Conservation (phyloP, 768 basidiomycete genomes). For the Tubosaeta sp. region DNA sequence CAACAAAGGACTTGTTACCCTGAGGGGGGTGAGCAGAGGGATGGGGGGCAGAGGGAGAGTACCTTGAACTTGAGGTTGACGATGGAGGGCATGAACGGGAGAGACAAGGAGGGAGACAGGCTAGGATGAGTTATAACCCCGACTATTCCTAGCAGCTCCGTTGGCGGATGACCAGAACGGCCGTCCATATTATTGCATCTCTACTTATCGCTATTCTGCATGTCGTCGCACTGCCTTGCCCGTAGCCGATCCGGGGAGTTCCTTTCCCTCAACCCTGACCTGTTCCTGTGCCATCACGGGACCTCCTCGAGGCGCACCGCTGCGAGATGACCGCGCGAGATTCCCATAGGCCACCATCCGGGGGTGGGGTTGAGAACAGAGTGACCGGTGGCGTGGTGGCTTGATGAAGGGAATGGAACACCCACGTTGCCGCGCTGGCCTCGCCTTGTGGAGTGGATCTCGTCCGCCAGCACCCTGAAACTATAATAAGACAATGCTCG, state of each 20-base stretch:
- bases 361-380: too few species aligned
- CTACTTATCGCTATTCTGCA: slow-evolving; percentile 7
- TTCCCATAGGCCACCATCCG: too few species aligned
- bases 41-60: slow-evolving; percentile 6
- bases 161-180: slow-evolving; percentile 18
- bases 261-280: slow-evolving; percentile 21
- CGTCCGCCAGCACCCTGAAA: too few species aligned
- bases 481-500: too few species aligned
- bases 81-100: slow-evolving; percentile 63
- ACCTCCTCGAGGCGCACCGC: slow-evolving; percentile 27
- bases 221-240: slow-evolving; percentile 1
- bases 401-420: too few species aligned
- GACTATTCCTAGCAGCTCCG: slow-evolving; percentile 29
- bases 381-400: too few species aligned
- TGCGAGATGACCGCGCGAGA: slow-evolving; percentile 32
- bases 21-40: slow-evolving; percentile 20
- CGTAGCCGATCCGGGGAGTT: slow-evolving; percentile 20
- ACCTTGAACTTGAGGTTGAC: slow-evolving; percentile 87
- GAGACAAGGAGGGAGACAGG: neutral
- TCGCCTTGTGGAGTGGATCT: too few species aligned
- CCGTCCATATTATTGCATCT: too few species aligned
- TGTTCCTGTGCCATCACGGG: slow-evolving; percentile 29
- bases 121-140: slow-evolving; percentile 25
- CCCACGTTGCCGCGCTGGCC: too few species aligned
- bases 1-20: slow-evolving; percentile 95